Conservation (phyloP, 106 monocot species). For the Hemerocallis citrina region DNA sequence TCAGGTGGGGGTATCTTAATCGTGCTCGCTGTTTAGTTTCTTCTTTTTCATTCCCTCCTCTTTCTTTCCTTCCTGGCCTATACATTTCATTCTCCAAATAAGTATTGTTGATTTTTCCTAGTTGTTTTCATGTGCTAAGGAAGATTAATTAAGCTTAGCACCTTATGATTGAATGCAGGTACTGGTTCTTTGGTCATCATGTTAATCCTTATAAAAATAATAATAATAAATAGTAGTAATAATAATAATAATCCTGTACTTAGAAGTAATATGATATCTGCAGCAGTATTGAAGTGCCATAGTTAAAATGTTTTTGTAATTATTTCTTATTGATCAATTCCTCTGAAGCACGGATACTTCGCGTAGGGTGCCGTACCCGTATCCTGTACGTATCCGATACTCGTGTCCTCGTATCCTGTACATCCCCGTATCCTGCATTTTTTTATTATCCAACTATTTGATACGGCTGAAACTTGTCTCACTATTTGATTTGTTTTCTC, state of each 20-base stretch:
- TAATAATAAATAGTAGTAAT: too few species aligned
- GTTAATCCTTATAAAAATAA: not conserved
- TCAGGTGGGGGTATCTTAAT: slow-evolving; percentile 32
- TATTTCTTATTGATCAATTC: not conserved
- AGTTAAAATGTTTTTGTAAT: not conserved
- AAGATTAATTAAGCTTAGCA: not conserved
- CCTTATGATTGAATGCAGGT: not conserved
- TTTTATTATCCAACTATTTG: too few species aligned
- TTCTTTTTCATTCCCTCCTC: too few species aligned
- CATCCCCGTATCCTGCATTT: too few species aligned
- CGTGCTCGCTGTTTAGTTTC: not conserved
- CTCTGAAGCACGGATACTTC: too few species aligned
- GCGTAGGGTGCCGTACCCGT: too few species aligned
- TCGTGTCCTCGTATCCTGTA: too few species aligned
- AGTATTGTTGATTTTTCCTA: not conserved
- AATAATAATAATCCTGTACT: not conserved
- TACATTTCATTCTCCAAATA: not conserved
- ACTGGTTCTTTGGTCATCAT: not conserved
- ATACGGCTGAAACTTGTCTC: too few species aligned
- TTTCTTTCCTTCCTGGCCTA: too few species aligned
- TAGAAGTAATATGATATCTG: not conserved
- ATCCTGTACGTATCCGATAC: too few species aligned
- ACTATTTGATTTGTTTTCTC: too few species aligned
- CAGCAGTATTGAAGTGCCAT: not conserved
- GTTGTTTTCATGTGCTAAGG: not conserved